phyloP scores from a whole-genome alignment of 495 filamentous ascomycete species.

The Penicillium waksmanii region DNA sequence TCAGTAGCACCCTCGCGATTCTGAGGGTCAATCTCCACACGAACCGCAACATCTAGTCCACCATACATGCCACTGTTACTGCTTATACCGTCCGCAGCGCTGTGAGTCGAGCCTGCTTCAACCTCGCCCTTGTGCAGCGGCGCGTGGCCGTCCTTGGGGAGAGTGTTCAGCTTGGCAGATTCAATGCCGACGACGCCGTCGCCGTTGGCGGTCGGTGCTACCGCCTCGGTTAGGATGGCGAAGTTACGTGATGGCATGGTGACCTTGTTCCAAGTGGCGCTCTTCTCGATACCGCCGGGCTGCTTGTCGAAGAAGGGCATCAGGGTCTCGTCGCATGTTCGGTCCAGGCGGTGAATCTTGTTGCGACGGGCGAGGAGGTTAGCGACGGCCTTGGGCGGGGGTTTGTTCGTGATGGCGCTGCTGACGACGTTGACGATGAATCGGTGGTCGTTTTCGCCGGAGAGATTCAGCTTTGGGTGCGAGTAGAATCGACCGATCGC shows the following conservation, averaged over 20 bases:
- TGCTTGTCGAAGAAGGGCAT: conserved; percentile 84
- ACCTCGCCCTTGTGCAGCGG: conserved; percentile 68
- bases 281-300: conserved; percentile 71
- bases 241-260: conserved; percentile 94
- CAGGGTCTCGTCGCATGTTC: conserved; percentile 84
- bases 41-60: conserved; percentile 67
- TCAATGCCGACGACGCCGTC: conserved; percentile 11
- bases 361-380: conserved; percentile 84
- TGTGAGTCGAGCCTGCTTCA: conserved; percentile 65
- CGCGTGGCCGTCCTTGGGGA: conserved; percentile 63
- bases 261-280: conserved; percentile 69
- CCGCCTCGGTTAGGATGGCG: conserved; percentile 74
- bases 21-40: conserved; percentile 72
- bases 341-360: conserved; percentile 90
- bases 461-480: conserved; percentile 62
- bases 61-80: conserved; percentile 60
- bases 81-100: conserved; percentile 56
- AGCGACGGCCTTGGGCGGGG: conserved; percentile 85
- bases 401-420: conserved; percentile 90
- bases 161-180: conserved; percentile 24
- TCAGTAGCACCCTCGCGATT: conserved; percentile 64
- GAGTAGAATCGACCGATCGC: conserved; percentile 78
- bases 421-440: conserved; percentile 79
- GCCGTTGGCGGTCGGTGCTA: conserved; percentile 34
- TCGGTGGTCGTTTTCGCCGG: conserved; percentile 64